A percentile compares a stretch with the other conserved stretches of the same genome.
Conservation (phyloP, 805 yeast genomes). For the Lipomyces chichibuensis region DNA sequence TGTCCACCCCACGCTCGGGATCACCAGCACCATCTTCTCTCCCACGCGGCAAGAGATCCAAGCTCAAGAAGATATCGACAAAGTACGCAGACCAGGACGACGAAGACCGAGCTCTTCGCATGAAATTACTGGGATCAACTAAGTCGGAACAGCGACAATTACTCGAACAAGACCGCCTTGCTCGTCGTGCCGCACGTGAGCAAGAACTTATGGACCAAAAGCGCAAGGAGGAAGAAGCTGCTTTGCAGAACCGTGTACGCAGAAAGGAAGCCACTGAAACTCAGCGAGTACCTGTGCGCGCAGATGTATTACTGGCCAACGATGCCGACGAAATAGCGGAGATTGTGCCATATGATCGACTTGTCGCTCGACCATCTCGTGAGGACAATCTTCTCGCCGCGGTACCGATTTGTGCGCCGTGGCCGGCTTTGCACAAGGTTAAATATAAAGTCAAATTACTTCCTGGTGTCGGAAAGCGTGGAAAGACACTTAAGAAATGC, state of each 20-base stretch:
- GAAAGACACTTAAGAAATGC: constrained; percentile 77
- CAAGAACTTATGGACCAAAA: constrained; percentile 25
- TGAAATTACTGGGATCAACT: constrained; percentile 83
- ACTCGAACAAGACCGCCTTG: constrained; percentile 26
- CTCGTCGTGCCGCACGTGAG: constrained; percentile 38
- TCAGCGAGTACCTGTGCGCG: constrained; percentile 30
- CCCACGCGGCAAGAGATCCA: constrained; percentile 83
- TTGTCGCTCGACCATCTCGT: constrained; percentile 38
- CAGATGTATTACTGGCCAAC: constrained; percentile 28
- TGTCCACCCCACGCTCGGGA: constrained; percentile 3
- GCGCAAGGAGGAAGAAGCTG: constrained; percentile 39
- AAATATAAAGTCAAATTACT: constrained; percentile 82
- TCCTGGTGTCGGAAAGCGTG: constrained; percentile 80
- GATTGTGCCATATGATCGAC: constrained; percentile 51
- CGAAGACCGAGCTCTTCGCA: constrained; percentile 71
- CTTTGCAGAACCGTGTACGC: constrained; percentile 44
- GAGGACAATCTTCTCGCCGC: constrained; percentile 63
- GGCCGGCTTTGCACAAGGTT: constrained; percentile 73
- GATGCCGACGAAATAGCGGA: constrained; percentile 43
- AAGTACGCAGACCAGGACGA: constrained; percentile 93
- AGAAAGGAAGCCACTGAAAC: constrained; percentile 32
- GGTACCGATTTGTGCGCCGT: constrained; percentile 90
- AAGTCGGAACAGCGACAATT: constrained; percentile 45
- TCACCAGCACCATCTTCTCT: constrained; percentile 43
- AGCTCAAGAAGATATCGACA: constrained; percentile 75